Percentiles rank a stretch among this genome's conserved stretches.
Evolutionary conservation across 345 rosid species (phyloP).

Genomic region (Bruguiera gymnorhiza): DNA sequence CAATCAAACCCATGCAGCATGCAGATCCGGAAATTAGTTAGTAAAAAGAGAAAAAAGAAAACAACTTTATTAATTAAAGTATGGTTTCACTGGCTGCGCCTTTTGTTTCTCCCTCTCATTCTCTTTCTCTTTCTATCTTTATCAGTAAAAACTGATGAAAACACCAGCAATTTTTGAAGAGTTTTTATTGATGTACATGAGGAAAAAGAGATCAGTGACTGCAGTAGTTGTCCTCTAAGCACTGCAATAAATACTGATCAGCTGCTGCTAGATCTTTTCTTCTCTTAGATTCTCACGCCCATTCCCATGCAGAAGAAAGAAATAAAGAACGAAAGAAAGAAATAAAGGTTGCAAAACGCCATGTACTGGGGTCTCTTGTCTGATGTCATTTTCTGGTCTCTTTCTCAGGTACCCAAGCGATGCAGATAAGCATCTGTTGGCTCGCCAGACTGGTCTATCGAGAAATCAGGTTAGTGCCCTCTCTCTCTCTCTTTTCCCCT

Average conservation of each 20-base stretch:
- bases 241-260: neutral
- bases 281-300: slow-evolving; percentile 76
- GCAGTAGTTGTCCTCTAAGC: slow-evolving; percentile 37
- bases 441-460: slow-evolving; percentile 98
- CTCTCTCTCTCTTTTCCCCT: slow-evolving; percentile 7
- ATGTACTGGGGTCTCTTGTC: slow-evolving; percentile 27
- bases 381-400: slow-evolving; percentile 81
- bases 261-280: slow-evolving; percentile 17
- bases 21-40: slow-evolving; percentile 20
- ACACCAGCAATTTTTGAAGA: slow-evolving; percentile 13
- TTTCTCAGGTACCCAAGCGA: slow-evolving; percentile 99
- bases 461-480: slow-evolving; percentile 78
- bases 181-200: slow-evolving; percentile 1
- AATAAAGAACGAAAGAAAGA: slow-evolving; percentile 15
- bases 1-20: slow-evolving; percentile 9
- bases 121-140: slow-evolving; percentile 11
- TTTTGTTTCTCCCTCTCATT: slow-evolving; percentile 5
- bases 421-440: slow-evolving; percentile 98
- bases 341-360: slow-evolving; percentile 15
- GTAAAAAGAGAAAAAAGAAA: no score
- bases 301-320: slow-evolving; percentile 38
- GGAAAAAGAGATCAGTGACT: slow-evolving; percentile 18
- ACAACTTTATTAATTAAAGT: slow-evolving; percentile 18
- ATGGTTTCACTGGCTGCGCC: slow-evolving; percentile 7
- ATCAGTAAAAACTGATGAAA: slow-evolving; percentile 2